Base-by-base conservation (phyloP, 305 asterid species). In the Fraxinus dipetala region DNA sequence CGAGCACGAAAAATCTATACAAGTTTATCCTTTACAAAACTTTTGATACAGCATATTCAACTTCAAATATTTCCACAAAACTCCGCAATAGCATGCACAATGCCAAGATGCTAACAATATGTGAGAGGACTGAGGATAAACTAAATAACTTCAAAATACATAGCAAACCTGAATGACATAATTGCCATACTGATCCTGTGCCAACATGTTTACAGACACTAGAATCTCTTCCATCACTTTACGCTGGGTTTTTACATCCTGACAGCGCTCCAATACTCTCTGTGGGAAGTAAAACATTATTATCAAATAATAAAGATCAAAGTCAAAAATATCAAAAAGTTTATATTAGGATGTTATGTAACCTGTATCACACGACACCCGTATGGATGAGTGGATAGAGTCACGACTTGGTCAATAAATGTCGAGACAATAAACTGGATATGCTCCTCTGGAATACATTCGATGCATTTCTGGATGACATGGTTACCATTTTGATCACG, bases 401-500 rank as follows among this genome's bases (percentile, higher is more conserved):
- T 92, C 82, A 96, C 92, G 67, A 96, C 98, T 92, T 96, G 98
- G 84, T 94, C 98, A 77, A 85, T 93, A 88, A 94, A 94, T 22
- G 97, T 93, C 14, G 92, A 51, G 69, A 96, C 87, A 51, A 96
- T 91, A 83, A 96, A 96, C 86, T 96, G 96, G 79, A 96, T 93
- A 80, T 92, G 92, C 78, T 90, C 96, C 87, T 96, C 98, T 0
- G 98, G 98, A 1, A 94, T 97, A 80, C 99, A 94, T 86, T 96
- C 99, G 8, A 96, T 96, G 87, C 99, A 96, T 89, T 96, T 96
- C 85, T 96, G 99, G 82, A 96, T 84, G 75, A 96, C 99, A 85
- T 96, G 99, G 88, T 96, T 96, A 76, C 99, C 99, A 74, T 94
- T 96, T 85, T 96, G 99, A 89, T 96, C 99, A 76, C 98, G 98